Conservation (phyloP, 2,329 filamentous ascomycete species). For the Colletotrichum sp. region DNA sequence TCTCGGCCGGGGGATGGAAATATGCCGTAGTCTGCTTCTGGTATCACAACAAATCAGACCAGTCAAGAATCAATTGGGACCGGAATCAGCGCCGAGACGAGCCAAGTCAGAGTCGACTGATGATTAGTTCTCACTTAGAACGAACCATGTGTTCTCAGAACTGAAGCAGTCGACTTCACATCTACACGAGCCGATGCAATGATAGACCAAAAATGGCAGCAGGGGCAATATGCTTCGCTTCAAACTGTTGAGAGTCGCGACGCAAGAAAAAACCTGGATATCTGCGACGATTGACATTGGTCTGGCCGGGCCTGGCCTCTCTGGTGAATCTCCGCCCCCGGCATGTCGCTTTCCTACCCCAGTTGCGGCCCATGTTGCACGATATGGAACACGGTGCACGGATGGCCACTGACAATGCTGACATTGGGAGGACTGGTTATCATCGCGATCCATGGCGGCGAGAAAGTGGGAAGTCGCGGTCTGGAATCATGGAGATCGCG, state of each 20-base stretch:
- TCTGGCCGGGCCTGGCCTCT: background rate
- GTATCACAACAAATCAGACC: background rate
- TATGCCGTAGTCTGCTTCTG: background rate
- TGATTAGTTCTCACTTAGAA: background rate
- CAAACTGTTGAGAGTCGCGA: background rate
- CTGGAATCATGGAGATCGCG: slow-evolving; percentile 16
- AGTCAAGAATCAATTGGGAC: background rate
- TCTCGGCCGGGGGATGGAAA: background rate
- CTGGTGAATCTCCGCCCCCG: background rate
- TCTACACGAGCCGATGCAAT: background rate
- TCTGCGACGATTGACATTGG: background rate
- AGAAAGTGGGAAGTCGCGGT: background rate
- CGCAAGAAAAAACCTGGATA: background rate
- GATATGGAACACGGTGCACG: background rate
- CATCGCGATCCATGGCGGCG: background rate
- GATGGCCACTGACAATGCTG: background rate
- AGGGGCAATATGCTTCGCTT: background rate
- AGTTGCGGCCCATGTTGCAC: background rate
- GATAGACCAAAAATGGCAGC: background rate
- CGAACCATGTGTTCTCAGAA: background rate
- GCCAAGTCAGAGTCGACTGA: background rate
- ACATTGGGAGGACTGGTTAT: background rate
- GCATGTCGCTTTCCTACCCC: background rate
- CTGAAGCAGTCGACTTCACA: background rate
- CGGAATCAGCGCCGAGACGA: background rate